These are phyloP conservation scores for Phytophthora pistaciae DNA, from an alignment of 352 stramenopile species.

Conservation along the genomic window DNA sequence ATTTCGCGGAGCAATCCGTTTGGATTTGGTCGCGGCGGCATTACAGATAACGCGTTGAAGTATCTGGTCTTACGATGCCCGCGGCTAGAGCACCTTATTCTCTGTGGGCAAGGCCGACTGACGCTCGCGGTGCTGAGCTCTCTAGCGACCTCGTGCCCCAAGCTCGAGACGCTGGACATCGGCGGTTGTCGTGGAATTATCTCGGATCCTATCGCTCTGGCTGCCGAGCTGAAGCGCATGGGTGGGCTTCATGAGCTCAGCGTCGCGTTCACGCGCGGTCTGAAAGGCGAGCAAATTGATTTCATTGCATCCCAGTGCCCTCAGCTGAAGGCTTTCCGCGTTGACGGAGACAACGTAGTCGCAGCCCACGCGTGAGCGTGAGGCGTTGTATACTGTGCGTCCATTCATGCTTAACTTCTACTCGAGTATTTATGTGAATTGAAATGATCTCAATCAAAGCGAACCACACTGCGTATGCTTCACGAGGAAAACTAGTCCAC, in stretches of 20 bases:
- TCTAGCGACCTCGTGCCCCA: conserved; percentile 49
- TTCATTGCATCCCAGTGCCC: conserved; percentile 67
- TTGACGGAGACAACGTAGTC: conserved; percentile 48
- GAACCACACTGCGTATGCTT: not conserved
- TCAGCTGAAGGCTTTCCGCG: conserved; percentile 64
- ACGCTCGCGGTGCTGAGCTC: conserved; percentile 46
- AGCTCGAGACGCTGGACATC: conserved; percentile 63
- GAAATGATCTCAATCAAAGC: not conserved
- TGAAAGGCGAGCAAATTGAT: conserved; percentile 56
- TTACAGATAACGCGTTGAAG: conserved; percentile 56
- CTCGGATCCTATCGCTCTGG: conserved; percentile 54
- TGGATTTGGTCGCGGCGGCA: conserved; percentile 55
- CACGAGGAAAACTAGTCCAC: conserved; percentile 43
- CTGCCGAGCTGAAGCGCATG: conserved; percentile 54
- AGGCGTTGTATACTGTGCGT: not conserved
- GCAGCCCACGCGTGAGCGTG: conserved; percentile 27
- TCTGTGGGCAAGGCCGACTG: conserved; percentile 68
- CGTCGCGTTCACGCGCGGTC: conserved; percentile 60
- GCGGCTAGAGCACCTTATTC: conserved; percentile 46
- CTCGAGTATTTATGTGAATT: conserved; percentile 11
- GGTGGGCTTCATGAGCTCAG: conserved; percentile 56
- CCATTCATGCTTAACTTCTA: not conserved
- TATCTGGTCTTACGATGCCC: conserved; percentile 55
- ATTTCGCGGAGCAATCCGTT: conserved; percentile 78
- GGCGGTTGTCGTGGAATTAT: conserved; percentile 68